A percentile compares a stretch with the other conserved stretches of the same genome.
phyloP scores from a whole-genome alignment of 306 rosid species.

The Pyrus betulifolia region DNA sequence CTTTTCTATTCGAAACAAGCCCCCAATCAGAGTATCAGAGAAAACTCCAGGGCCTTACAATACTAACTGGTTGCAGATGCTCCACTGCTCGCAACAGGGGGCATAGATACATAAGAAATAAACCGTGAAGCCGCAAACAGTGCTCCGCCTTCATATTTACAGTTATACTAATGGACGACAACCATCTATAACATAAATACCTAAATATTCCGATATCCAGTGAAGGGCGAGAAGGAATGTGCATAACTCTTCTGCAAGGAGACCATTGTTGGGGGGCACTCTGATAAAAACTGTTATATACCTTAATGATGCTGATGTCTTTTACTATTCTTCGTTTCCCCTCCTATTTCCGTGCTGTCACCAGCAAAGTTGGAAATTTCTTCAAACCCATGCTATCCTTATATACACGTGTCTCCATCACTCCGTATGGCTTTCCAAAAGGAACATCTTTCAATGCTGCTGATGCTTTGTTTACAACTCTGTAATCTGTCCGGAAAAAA shows the following conservation, averaged over 20 bases:
- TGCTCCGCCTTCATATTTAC: slow-evolving; percentile 3
- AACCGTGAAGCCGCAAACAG: neutral
- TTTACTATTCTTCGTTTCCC: neutral
- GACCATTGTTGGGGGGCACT: neutral
- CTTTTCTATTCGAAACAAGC: neutral
- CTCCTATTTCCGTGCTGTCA: slow-evolving; percentile 16
- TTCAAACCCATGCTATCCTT: slow-evolving; percentile 19
- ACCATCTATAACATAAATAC: neutral
- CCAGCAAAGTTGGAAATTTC: slow-evolving; percentile 22
- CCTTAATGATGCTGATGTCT: neutral
- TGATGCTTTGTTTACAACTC: slow-evolving; percentile 26
- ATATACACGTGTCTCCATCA: slow-evolving; percentile 19
- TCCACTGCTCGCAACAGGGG: neutral
- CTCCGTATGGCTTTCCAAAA: slow-evolving; percentile 16
- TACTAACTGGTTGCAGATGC: neutral
- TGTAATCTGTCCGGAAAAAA: slow-evolving; percentile 38
- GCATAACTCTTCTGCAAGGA: neutral
- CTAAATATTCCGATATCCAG: neutral
- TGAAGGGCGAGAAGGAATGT: neutral
- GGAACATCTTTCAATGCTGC: slow-evolving; percentile 24
- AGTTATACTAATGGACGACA: neutral
- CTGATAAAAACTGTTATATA: neutral
- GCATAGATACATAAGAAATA: neutral
- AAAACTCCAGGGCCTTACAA: neutral
- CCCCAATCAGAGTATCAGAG: neutral